Evolutionary conservation across 177 flowering plant species (phyloP).

Genomic region (Vitis hybrid): DNA sequence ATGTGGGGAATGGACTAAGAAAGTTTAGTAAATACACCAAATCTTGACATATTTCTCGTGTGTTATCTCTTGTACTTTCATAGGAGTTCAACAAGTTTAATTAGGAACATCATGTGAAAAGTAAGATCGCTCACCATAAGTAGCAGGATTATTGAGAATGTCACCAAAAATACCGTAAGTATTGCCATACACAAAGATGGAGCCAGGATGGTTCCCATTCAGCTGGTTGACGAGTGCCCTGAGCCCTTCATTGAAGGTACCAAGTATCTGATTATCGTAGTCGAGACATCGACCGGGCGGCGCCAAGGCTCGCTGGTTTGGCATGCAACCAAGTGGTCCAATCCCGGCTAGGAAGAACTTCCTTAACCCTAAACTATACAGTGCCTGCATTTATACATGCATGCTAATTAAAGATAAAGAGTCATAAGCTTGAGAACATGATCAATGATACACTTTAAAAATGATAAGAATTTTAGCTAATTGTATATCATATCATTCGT

Average conservation of each 20-base stretch:
- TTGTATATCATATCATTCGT: no score
- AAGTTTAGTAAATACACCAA: no score
- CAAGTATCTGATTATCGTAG: slow-evolving; percentile 63
- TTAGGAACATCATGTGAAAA: background rate
- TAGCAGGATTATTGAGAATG: slow-evolving; percentile 68
- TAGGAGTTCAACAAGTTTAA: no score
- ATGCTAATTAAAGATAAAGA: no score
- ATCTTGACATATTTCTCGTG: no score
- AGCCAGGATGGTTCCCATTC: slow-evolving; percentile 52
- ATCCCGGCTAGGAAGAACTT: slow-evolving; percentile 51
- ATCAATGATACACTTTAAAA: no score
- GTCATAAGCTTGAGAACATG: no score
- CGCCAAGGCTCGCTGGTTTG: slow-evolving; percentile 59
- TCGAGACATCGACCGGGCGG: slow-evolving; percentile 63
- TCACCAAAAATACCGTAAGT: slow-evolving; percentile 70
- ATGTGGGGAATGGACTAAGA: no score
- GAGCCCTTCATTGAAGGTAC: slow-evolving; percentile 68
- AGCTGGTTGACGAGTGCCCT: slow-evolving; percentile 46
- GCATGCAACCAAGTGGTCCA: slow-evolving; percentile 91
- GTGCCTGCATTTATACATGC: slow-evolving; percentile 32
- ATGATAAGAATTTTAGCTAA: no score
- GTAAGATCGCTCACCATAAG: slow-evolving; percentile 41
- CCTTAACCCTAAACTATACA: slow-evolving; percentile 51
- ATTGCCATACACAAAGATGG: slow-evolving; percentile 61
- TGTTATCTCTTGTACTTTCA: no score